Evolutionary conservation across 345 rosid species (phyloP).

Genomic region (Lumnitzera racemosa): DNA sequence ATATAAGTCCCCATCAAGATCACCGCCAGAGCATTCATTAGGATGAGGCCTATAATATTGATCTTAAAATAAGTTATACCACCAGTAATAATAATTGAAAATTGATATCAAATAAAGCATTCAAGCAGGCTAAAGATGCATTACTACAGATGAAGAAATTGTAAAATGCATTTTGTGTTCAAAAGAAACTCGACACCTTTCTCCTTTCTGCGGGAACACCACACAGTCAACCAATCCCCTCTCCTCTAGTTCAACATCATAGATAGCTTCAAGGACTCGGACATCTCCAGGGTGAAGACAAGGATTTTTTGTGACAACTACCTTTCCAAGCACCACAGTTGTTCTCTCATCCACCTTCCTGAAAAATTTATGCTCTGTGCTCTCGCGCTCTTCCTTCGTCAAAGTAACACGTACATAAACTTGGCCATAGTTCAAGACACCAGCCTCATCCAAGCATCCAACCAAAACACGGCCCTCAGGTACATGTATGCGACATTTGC

Average conservation of each 20-base stretch:
- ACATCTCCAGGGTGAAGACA: conserved; percentile 96
- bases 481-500: conserved; percentile 67
- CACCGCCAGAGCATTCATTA: conserved; percentile 97
- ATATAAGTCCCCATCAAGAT: conserved; percentile 91
- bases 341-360: conserved; percentile 56
- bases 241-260: conserved; percentile 48
- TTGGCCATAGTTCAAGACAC: conserved; percentile 71
- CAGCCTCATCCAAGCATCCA: conserved; percentile 86
- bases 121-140: background rate
- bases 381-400: conserved; percentile 55
- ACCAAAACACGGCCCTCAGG: conserved; percentile 76
- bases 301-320: conserved; percentile 87
- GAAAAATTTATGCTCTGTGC: conserved; percentile 45
- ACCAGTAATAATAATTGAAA: background rate
- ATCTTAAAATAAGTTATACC: conserved; percentile 9
- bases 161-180: background rate
- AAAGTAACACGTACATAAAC: conserved; percentile 63
- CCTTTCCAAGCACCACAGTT: conserved; percentile 54
- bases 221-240: conserved; percentile 68
- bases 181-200: conserved; percentile 41
- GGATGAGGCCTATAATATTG: conserved; percentile 76
- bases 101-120: background rate
- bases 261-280: conserved; percentile 82
- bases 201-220: conserved; percentile 78
- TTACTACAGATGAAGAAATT: background rate